A percentile compares a stretch with the other conserved stretches of the same genome.
phyloP scores from a whole-genome alignment of 2,329 filamentous ascomycete species.

The Cyphellophora europaea region DNA sequence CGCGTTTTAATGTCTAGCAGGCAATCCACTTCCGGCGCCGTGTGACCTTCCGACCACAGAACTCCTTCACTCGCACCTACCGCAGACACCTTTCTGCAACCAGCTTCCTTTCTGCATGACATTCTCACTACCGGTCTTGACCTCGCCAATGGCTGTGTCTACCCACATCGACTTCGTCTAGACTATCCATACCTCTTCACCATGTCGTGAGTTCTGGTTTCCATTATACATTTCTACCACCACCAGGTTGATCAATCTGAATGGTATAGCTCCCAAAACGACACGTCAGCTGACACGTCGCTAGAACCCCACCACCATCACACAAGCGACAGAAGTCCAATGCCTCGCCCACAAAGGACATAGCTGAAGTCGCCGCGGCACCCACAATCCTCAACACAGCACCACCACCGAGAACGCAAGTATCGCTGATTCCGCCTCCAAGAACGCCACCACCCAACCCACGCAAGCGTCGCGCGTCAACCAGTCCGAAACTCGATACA shows the following conservation, averaged over 20 bases:
- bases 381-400: background rate
- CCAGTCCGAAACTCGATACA: constrained; percentile 16
- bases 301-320: constrained; percentile 11
- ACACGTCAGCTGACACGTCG: too few species aligned
- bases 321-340: constrained; percentile 12
- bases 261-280: too few species aligned
- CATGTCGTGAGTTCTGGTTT: constrained; percentile 16
- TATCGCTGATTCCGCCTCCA: constrained; percentile 11
- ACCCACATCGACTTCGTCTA: constrained; percentile 10
- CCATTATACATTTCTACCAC: background rate
- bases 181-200: constrained; percentile 12
- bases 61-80: too few species aligned
- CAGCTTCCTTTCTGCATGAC: background rate
- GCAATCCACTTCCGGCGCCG: too few species aligned
- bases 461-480: constrained; percentile 35
- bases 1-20: too few species aligned
- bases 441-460: constrained; percentile 22
- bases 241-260: background rate
- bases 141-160: constrained; percentile 12
- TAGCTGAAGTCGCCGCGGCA: constrained; percentile 9
- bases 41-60: too few species aligned
- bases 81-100: too few species aligned
- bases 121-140: constrained; percentile 6
- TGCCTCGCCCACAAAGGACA: constrained; percentile 7
- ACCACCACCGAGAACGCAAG: constrained; percentile 1